These are phyloP conservation scores for Dactylellina parvicollis DNA, from an alignment of 2,329 filamentous ascomycete genomes.

Conservation along the genomic window DNA sequence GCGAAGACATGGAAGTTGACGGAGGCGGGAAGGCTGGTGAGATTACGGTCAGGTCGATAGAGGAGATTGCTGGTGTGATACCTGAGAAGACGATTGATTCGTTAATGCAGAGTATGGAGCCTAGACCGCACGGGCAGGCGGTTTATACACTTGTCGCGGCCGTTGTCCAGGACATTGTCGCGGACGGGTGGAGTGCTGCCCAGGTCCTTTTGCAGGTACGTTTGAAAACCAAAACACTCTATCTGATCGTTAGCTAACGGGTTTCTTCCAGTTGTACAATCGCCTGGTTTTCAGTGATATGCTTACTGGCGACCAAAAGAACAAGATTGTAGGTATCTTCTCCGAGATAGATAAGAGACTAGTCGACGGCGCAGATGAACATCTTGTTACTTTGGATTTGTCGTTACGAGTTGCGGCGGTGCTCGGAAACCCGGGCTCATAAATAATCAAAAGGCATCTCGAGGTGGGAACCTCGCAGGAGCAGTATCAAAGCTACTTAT, in stretches of 20 bases:
- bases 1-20: conserved; percentile 69
- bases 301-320: conserved; percentile 85
- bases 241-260: conserved; percentile 31
- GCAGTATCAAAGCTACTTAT: neutral
- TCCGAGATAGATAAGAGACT: conserved; percentile 94
- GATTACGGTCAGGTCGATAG: conserved; percentile 81
- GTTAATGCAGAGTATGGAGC: conserved; percentile 79
- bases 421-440: conserved; percentile 30
- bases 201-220: conserved; percentile 83
- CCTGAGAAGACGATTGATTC: conserved; percentile 76
- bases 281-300: conserved; percentile 83
- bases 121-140: conserved; percentile 68
- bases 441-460: conserved; percentile 2
- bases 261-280: conserved; percentile 74
- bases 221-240: conserved; percentile 10
- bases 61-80: conserved; percentile 96
- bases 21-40: conserved; percentile 65
- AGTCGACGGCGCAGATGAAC: conserved; percentile 94
- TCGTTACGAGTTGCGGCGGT: conserved; percentile 41
- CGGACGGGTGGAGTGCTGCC: conserved; percentile 94
- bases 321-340: conserved; percentile 86
- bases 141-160: conserved; percentile 77
- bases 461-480: neutral
- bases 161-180: conserved; percentile 88
- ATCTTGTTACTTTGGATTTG: conserved; percentile 66